phyloP scores from a whole-genome alignment of 1,284 basidiomycete species.

The Apiotrichum siamense region DNA sequence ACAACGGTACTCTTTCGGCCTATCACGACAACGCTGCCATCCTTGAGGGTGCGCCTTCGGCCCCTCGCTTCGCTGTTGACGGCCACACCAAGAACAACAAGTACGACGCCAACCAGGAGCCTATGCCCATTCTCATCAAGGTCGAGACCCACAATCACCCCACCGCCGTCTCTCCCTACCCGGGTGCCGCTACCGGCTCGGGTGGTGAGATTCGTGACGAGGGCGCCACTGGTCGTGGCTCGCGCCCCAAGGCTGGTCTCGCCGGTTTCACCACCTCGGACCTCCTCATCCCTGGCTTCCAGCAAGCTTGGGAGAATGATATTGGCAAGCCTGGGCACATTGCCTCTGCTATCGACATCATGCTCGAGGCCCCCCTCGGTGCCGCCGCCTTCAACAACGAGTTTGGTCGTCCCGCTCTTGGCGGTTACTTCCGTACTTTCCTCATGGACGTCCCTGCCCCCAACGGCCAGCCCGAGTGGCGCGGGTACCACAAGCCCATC shows the following conservation, averaged over 20 bases:
- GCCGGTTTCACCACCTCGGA: conserved; percentile 94
- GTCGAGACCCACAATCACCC: conserved; percentile 99
- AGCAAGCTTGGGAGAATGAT: conserved; percentile 80
- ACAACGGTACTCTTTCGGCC: conserved; percentile 80
- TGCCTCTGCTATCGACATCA: conserved; percentile 89
- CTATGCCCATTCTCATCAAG: conserved; percentile 91
- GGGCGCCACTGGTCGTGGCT: conserved; percentile 89
- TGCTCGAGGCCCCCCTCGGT: conserved; percentile 92
- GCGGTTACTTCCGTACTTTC: conserved; percentile 79
- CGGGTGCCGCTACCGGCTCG: conserved; percentile 94
- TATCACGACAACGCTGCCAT: conserved; percentile 99
- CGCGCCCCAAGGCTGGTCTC: conserved; percentile 93
- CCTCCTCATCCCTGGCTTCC: conserved; percentile 77
- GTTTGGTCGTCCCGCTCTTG: conserved; percentile 83
- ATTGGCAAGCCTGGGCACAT: conserved; percentile 88
- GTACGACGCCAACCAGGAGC: conserved; percentile 60
- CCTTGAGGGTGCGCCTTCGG: conserved; percentile 64
- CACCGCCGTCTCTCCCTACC: conserved; percentile 95
- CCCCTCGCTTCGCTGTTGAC: conserved; percentile 67
- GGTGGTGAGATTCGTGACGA: conserved; percentile 98
- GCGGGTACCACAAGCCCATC: conserved; percentile 98
- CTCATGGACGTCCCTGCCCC: conserved; percentile 58
- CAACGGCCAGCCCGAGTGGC: conserved; percentile 56
- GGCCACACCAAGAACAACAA: conserved; percentile 44
- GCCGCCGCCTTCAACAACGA: conserved; percentile 98